phyloP scores from a whole-genome alignment of 2,329 filamentous ascomycete genomes.

The Talaromyces islandicus region DNA sequence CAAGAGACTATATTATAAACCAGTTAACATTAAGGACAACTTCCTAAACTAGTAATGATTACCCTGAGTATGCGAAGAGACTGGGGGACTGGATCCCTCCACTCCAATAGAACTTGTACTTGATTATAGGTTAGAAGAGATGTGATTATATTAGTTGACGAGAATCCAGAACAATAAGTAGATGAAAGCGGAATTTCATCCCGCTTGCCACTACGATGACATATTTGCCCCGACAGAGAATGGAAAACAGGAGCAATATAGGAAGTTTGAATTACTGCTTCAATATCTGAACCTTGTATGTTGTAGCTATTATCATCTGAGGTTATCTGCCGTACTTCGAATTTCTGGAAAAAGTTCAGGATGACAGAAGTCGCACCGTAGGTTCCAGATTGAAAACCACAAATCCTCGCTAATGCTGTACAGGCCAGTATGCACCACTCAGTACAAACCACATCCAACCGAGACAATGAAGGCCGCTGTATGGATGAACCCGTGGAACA shows the following conservation, averaged over 20 bases:
- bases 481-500: conserved; percentile 22
- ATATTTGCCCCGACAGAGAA: not conserved
- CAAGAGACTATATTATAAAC: not conserved
- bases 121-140: not conserved
- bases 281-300: not conserved
- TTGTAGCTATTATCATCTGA: not conserved
- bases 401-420: not conserved
- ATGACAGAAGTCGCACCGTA: not conserved
- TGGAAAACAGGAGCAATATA: not conserved
- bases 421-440: conserved; percentile 16
- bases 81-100: too few relatives aligned
- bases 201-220: not conserved
- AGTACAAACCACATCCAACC: conserved; percentile 22
- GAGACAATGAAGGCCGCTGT: conserved; percentile 25
- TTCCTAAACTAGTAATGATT: too few relatives aligned
- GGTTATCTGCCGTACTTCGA: not conserved
- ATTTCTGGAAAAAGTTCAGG: not conserved
- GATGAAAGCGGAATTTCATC: not conserved
- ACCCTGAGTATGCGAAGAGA: not conserved
- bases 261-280: not conserved
- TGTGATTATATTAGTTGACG: too few relatives aligned
- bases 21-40: too few relatives aligned
- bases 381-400: not conserved
- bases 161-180: not conserved
- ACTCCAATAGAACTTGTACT: too few relatives aligned